Evolutionary conservation across 176 grass and related monocot species (phyloP), one percentile per base, ranked within the genome.

Genomic region (Aegilops longissima): DNA sequence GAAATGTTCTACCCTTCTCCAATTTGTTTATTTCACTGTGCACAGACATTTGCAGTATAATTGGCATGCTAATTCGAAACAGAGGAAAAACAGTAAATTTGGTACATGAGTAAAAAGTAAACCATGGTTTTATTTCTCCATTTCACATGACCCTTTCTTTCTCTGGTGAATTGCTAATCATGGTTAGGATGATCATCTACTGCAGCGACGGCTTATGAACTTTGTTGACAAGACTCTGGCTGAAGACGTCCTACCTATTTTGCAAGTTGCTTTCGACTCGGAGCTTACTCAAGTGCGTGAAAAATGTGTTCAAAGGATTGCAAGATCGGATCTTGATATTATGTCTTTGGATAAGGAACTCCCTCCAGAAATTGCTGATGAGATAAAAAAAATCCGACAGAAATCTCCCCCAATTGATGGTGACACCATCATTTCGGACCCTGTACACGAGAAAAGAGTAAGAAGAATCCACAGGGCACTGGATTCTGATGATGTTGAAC

Each of bases 401-500:
- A 94, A 83, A 23, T 87, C 89, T 24, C 73, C 85, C 47, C 75
- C 85, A 44, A 85, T 65, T 73, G 78, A 90, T 89, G 80, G 36
- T 56, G 84, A 90, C 35, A 39, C 14, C 2, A 25, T 61, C 30
- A 89, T 70, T 79, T 66, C 39, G 0, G 92, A 98, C 54, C 90
- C 81, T 80, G 77, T 90, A 23, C 92, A 91, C 71, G 94, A 97
- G 42, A 97, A 94, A 91, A 91, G 92, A 85, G 87, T 99, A 36
- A 91, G 81, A 79, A 92, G 87, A 85, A 99, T 99, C 39, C 94
- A 97, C 83, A 87, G 80, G 75, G 94, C 97, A 27, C 92, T 99
- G 3, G 97, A 99, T 86, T 94, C 84, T 77, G 97, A 99, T 82
- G 97, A 99, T 91, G 89, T 99, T 16, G 94, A 99, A 69, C 94